Evolutionary conservation across 2,329 filamentous ascomycete species (phyloP), one percentile per base, ranked within the genome.

Genomic region (Fusarium tanahbumbuense): DNA sequence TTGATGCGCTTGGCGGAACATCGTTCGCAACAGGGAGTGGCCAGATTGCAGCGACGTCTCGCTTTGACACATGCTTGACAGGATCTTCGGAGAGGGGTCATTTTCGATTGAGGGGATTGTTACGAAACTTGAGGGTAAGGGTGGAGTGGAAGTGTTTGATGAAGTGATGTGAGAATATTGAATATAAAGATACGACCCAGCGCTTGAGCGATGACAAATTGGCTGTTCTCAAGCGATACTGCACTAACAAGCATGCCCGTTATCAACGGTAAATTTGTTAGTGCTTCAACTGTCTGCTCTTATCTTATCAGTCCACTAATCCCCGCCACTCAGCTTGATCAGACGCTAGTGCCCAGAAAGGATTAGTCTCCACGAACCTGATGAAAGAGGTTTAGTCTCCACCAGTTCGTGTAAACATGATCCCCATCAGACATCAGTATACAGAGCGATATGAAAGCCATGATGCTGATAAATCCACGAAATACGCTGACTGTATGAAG

Each of bases 401-500:
- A 64, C 61, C 22, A 11, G 2, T 15, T 18, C 8, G 15, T 3
- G 1, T 3, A n/a, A 3, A 13, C 37, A 64, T 23, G 2, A 25
- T 40, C 1, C 30, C 22, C 7, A 8, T 16, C 3, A 8, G 30
- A 32, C 13, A 1, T 2, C 25, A 16, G 22, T 41, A 13, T 5
- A 32, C 4, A 37, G 1, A 7, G 30, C 1, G 9, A 18, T 22
- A 2, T 5, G 28, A 13, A n/a, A 6, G 5, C 6, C 4, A 2
- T 7, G 7, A 52, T 59, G 60, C 25, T 65, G 53, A 50, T 41
- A 60, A 47, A 50, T 60, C 3, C 12, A 1, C 3, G 1, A 1
- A 8, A 9, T 3, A 9, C 0, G 3, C 5, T 18, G 2, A 3
- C 1, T 0, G 3, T 6, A 1, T 1, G 5, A 1, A 13, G 3